A percentile compares a stretch with the other conserved stretches of the same genome.
These are phyloP conservation scores for Suillus cothurnatus DNA, from an alignment of 768 basidiomycete genomes.

Conservation along the genomic window DNA sequence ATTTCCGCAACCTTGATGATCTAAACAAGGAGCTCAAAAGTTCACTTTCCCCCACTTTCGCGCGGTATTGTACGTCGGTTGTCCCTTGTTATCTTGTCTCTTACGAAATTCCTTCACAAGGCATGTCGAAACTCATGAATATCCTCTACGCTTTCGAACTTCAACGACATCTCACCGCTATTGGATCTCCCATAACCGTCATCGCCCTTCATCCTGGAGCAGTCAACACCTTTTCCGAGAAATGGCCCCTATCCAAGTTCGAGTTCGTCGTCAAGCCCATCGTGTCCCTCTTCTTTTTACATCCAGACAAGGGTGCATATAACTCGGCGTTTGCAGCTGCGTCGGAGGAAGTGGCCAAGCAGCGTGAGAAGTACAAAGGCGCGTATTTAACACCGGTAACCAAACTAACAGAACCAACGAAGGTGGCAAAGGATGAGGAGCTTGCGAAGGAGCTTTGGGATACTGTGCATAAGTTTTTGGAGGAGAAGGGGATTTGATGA, in stretches of 20 bases:
- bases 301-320: conserved; percentile 28
- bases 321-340: conserved; percentile 33
- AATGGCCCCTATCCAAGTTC: conserved; percentile 2
- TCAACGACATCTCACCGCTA: conserved; percentile 45
- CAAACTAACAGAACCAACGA: conserved; percentile 15
- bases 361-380: conserved; percentile 30
- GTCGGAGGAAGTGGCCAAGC: conserved; percentile 21
- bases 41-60: conserved; percentile 17
- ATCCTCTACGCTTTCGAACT: conserved; percentile 52
- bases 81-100: background rate
- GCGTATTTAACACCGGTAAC: conserved; percentile 31
- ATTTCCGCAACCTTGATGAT: conserved; percentile 37
- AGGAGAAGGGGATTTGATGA: conserved; percentile 21
- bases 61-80: conserved; percentile 36
- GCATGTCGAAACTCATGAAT: conserved; percentile 53
- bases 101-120: conserved; percentile 22
- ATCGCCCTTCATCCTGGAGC: conserved; percentile 33
- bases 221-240: conserved; percentile 24
- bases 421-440: conserved; percentile 20
- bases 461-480: conserved; percentile 28
- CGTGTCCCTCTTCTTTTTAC: conserved; percentile 21
- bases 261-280: conserved; percentile 22
- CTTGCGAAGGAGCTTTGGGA: conserved; percentile 33
- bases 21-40: conserved; percentile 39
- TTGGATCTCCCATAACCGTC: conserved; percentile 31